These are phyloP conservation scores for Garcia nutans DNA, from an alignment of 345 rosid species.

Conservation along the genomic window DNA sequence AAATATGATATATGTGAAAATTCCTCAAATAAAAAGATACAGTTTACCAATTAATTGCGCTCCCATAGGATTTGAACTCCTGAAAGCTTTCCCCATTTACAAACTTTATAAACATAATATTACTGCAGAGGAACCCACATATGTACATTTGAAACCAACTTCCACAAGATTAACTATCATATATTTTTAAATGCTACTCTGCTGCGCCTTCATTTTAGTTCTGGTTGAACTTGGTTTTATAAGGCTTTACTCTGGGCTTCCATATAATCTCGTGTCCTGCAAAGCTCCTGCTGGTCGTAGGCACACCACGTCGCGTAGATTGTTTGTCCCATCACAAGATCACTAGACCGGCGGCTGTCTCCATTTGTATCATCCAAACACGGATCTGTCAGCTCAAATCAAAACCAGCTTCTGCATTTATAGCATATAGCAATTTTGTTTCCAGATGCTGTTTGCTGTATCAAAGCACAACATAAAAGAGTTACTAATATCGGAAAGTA, in stretches of 20 bases:
- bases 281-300: neutral
- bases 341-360: slow-evolving; percentile 1
- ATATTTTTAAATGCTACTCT: neutral
- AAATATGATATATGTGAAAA: neutral
- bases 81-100: neutral
- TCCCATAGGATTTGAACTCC: neutral
- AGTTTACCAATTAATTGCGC: slow-evolving; percentile 1
- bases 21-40: neutral
- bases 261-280: neutral
- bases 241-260: neutral
- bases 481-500: neutral
- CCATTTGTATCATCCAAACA: neutral
- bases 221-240: neutral
- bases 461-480: slow-evolving; percentile 7
- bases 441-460: slow-evolving; percentile 93
- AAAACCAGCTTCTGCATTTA: slow-evolving; percentile 97
- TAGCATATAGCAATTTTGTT: slow-evolving; percentile 78
- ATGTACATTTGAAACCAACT: slow-evolving; percentile 20
- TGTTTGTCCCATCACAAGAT: neutral
- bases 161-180: neutral
- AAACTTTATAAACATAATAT: neutral
- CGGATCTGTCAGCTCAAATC: slow-evolving; percentile 71
- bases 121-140: neutral
- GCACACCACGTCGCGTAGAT: neutral
- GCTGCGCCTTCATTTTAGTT: slow-evolving; percentile 1